These are phyloP conservation scores for Periconia sp. DNA, from an alignment of 2,329 filamentous ascomycete genomes.

Conservation along the genomic window DNA sequence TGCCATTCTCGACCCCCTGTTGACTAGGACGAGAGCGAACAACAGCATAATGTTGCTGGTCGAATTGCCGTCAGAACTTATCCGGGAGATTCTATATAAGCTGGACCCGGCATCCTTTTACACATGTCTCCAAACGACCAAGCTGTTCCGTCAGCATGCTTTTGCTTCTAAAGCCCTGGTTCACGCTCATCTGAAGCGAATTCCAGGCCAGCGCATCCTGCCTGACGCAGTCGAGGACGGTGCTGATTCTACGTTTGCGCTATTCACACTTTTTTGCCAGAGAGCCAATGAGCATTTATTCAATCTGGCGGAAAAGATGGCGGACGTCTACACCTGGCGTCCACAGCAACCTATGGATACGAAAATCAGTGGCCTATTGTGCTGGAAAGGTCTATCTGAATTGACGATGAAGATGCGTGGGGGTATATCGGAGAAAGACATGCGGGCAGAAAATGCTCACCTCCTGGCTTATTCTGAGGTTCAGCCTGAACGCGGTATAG, in stretches of 20 bases:
- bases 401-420: not conserved
- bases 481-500: not conserved
- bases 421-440: not conserved
- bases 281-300: conserved; percentile 9
- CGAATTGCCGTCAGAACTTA: conserved; percentile 21
- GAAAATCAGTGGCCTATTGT: conserved; percentile 8
- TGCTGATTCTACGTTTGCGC: not conserved
- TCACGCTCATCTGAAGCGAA: conserved; percentile 11
- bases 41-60: conserved; percentile 11
- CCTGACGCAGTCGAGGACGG: conserved; percentile 1
- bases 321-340: conserved; percentile 10
- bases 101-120: conserved; percentile 26
- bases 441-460: not conserved
- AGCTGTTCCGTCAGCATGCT: conserved; percentile 20
- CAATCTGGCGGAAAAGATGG: conserved; percentile 6
- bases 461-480: conserved; percentile 11
- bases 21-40: not conserved
- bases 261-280: conserved; percentile 6
- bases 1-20: not conserved
- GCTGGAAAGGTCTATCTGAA: not conserved
- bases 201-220: conserved; percentile 1
- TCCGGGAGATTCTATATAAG: conserved; percentile 16
- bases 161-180: conserved; percentile 16
- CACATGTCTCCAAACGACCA: conserved; percentile 17
- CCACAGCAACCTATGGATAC: conserved; percentile 3